Conservation (phyloP, 192 early-diverging fungal species). For the Spizellomyces punctatus region DNA sequence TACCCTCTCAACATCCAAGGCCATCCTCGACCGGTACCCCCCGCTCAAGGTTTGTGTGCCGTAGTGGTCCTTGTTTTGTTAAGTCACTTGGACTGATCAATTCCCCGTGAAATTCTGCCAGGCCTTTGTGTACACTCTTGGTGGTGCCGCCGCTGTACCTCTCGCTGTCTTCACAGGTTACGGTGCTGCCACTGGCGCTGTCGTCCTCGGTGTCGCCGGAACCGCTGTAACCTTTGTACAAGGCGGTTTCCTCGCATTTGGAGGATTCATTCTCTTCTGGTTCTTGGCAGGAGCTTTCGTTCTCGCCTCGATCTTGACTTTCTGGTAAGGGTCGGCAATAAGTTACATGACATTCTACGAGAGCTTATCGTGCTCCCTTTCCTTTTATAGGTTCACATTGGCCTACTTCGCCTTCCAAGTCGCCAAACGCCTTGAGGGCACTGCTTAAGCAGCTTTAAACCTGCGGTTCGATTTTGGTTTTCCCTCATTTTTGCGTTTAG, state of each 20-base stretch:
- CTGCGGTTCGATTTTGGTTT: no score
- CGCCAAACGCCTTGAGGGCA: slow-evolving; percentile 37
- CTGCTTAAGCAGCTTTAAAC: neutral
- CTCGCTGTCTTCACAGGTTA: slow-evolving; percentile 39
- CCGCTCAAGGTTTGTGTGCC: slow-evolving; percentile 39
- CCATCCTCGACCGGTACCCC: slow-evolving; percentile 43
- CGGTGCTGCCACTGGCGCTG: slow-evolving; percentile 24
- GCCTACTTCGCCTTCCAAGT: slow-evolving; percentile 46
- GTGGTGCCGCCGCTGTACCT: slow-evolving; percentile 34
- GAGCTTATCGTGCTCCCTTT: neutral
- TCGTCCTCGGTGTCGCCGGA: slow-evolving; percentile 38
- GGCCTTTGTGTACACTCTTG: slow-evolving; percentile 45
- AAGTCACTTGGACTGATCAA: neutral
- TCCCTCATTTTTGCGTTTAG: no score
- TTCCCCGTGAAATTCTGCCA: slow-evolving; percentile 6
- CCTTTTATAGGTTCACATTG: slow-evolving; percentile 23
- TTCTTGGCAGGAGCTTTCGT: slow-evolving; percentile 42
- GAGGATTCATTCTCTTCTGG: slow-evolving; percentile 44
- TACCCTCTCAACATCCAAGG: slow-evolving; percentile 22
- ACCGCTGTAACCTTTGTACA: slow-evolving; percentile 45
- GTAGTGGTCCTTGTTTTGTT: neutral
- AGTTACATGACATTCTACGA: neutral
- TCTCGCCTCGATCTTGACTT: slow-evolving; percentile 37
- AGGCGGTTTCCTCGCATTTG: slow-evolving; percentile 42
- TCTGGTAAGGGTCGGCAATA: slow-evolving; percentile 27